Evolutionary conservation across 2,329 filamentous ascomycete genomes (phyloP).

Genomic region (Colletotrichum sp.): DNA sequence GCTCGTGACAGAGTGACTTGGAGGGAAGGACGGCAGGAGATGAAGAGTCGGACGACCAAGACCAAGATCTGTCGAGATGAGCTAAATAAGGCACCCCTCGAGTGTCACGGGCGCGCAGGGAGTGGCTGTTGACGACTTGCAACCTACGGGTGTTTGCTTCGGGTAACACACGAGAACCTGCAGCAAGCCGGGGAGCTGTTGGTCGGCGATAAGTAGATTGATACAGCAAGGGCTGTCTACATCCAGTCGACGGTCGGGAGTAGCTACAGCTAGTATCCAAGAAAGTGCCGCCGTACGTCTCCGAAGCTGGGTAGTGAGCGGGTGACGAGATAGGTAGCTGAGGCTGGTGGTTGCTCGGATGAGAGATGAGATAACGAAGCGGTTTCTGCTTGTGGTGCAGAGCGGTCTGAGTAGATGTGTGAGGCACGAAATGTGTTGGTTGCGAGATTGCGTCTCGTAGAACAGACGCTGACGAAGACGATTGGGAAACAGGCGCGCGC

Average conservation of each 20-base stretch:
- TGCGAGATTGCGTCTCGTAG: not conserved
- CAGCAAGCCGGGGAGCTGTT: not conserved
- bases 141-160: not conserved
- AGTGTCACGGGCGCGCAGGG: not conserved
- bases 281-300: not conserved
- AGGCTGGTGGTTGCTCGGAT: not conserved
- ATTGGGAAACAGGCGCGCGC: not conserved
- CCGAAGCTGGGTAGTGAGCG: not conserved
- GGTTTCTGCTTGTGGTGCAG: not conserved
- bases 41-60: not conserved
- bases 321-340: not conserved
- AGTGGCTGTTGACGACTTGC: not conserved
- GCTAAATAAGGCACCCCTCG: slow-evolving; percentile 7
- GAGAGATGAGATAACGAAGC: not conserved
- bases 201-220: not conserved
- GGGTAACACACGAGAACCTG: not conserved
- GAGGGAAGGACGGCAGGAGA: slow-evolving; percentile 15
- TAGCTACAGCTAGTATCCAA: not conserved
- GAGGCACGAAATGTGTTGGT: not conserved
- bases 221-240: not conserved
- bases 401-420: not conserved
- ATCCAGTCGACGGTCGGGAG: not conserved
- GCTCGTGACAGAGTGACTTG: not conserved
- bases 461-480: not conserved
- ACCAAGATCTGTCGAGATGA: slow-evolving; percentile 10